These are phyloP conservation scores for Aspergillus tanneri DNA, from an alignment of 2,329 filamentous ascomycete genomes.

Conservation along the genomic window DNA sequence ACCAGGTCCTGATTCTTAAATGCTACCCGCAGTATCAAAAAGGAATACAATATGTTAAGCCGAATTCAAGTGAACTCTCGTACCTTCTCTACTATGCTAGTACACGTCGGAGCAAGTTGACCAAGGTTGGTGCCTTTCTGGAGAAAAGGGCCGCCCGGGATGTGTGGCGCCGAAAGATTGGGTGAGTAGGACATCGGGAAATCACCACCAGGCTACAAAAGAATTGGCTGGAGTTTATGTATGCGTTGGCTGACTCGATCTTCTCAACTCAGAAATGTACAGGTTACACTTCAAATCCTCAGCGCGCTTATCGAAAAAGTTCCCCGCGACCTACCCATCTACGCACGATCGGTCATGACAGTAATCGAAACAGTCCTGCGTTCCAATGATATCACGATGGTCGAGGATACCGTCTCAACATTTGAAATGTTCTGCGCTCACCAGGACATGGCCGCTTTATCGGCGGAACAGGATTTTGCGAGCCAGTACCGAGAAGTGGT, in stretches of 20 bases:
- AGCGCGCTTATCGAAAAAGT: conserved; percentile 90
- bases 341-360: conserved; percentile 78
- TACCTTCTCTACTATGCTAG: conserved; percentile 97
- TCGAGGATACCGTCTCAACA: conserved; percentile 82
- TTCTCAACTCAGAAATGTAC: conserved; percentile 67
- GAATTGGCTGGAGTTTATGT: neutral
- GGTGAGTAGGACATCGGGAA: conserved; percentile 55
- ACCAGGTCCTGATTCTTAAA: conserved; percentile 93
- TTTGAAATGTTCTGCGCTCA: conserved; percentile 87
- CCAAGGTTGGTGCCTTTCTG: conserved; percentile 91
- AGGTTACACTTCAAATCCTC: conserved; percentile 91
- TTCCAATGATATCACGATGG: conserved; percentile 86
- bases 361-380: conserved; percentile 79
- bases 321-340: conserved; percentile 84
- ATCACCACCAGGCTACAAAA: too few relatives aligned
- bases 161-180: conserved; percentile 83
- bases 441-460: conserved; percentile 80
- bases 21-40: conserved; percentile 94
- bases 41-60: conserved; percentile 86
- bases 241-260: conserved; percentile 8
- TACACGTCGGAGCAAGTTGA: conserved; percentile 89
- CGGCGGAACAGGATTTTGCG: conserved; percentile 81
- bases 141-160: conserved; percentile 92
- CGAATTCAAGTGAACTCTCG: conserved; percentile 93
- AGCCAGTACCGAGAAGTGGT: conserved; percentile 81